phyloP scores from a whole-genome alignment of 345 rosid species.

The Balakata baccata region DNA sequence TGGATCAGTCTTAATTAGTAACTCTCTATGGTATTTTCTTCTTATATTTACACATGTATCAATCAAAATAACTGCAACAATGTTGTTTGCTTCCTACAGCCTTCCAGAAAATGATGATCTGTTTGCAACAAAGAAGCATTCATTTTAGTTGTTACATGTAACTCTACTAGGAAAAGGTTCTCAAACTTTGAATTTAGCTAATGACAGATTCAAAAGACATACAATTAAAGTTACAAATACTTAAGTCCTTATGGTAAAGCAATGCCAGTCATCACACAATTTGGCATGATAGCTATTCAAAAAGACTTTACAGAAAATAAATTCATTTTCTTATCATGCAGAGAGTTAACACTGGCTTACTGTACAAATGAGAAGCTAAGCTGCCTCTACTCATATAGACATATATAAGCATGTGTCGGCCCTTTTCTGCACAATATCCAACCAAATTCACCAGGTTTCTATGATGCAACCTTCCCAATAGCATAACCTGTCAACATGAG shows the following conservation, averaged over 20 bases:
- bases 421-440: slow-evolving; percentile 96
- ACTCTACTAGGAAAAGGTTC: neutral
- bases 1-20: neutral
- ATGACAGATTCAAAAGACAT: slow-evolving; percentile 10
- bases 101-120: neutral
- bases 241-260: neutral
- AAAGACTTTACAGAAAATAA: slow-evolving; percentile 3
- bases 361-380: slow-evolving; percentile 86
- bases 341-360: slow-evolving; percentile 48
- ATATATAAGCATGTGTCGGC: slow-evolving; percentile 89
- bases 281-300: neutral
- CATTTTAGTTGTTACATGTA: neutral
- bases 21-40: neutral
- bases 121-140: neutral
- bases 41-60: neutral
- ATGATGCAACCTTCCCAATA: slow-evolving; percentile 95
- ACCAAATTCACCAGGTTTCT: slow-evolving; percentile 91
- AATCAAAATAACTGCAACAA: neutral
- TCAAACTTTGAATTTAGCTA: slow-evolving; percentile 1
- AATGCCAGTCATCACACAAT: neutral
- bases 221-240: neutral
- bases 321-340: slow-evolving; percentile 9
- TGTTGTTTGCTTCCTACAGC: neutral
- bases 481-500: slow-evolving; percentile 58
- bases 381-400: slow-evolving; percentile 98